Percentiles rank a stretch among this genome's conserved stretches.
Evolutionary conservation across 176 grass and related monocot genomes (phyloP).

Genomic region (Hordeum vulgare): DNA sequence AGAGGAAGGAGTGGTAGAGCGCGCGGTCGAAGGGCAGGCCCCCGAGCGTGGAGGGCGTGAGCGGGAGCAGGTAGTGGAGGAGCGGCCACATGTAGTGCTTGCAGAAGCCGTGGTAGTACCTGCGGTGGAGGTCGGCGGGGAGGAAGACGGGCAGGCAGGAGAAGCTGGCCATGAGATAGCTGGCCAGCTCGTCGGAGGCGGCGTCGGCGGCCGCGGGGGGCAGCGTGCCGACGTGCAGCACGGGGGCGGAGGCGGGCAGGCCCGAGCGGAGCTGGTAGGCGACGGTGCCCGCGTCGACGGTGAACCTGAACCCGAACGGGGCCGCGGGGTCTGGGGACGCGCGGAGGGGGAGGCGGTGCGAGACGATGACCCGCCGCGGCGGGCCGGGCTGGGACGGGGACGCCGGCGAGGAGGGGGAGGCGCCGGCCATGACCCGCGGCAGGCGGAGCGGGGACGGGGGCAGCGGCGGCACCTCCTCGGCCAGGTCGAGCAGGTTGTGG

Average conservation of each 20-base stretch:
- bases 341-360: slow-evolving; percentile 72
- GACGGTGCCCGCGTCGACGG: slow-evolving; percentile 42
- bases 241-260: slow-evolving; percentile 33
- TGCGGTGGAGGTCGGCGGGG: slow-evolving; percentile 61
- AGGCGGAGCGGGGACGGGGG: slow-evolving; percentile 50
- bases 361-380: slow-evolving; percentile 58
- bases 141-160: slow-evolving; percentile 76
- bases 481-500: slow-evolving; percentile 78
- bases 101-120: slow-evolving; percentile 87
- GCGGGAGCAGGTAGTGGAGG: slow-evolving; percentile 86
- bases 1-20: slow-evolving; percentile 91
- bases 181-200: slow-evolving; percentile 54
- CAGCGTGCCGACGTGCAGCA: slow-evolving; percentile 70
- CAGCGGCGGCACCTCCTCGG: slow-evolving; percentile 27
- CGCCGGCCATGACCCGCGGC: slow-evolving; percentile 61
- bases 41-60: slow-evolving; percentile 54
- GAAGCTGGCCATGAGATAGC: slow-evolving; percentile 45
- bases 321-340: slow-evolving; percentile 19
- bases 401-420: slow-evolving; percentile 21
- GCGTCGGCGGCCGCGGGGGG: slow-evolving; percentile 23
- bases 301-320: slow-evolving; percentile 52
- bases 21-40: slow-evolving; percentile 78
- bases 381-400: background rate
- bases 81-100: slow-evolving; percentile 99
- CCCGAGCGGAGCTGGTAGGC: slow-evolving; percentile 74